Evolutionary conservation across 2,329 filamentous ascomycete species (phyloP), one percentile per base, ranked within the genome.

Genomic region (Sclerotiophoma versabilis): DNA sequence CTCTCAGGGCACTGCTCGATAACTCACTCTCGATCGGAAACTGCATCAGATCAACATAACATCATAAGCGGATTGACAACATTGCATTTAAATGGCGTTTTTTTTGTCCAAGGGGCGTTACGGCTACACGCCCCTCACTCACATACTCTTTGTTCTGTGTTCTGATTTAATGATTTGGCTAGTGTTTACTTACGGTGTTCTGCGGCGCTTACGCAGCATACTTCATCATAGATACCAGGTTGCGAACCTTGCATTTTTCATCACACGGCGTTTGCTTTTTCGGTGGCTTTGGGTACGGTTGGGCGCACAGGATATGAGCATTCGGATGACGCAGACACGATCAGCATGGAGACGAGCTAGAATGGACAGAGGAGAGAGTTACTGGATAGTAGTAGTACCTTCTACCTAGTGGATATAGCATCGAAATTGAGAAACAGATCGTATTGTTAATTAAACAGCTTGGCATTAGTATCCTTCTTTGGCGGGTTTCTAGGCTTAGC

Each of bases 61-160:
- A 63, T 54, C 47, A 52, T 27, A 54, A 58, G 42, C 33, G 41
- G 34, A 42, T 37, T 29, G 34, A 34, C 33, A 54, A 52, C 54
- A 63, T 59, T 63, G 64, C 67, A 70, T 69, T 54, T 58, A n/a
- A 25, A 51, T 37, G 67, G 64, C 57, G 63, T 69, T 70, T 41
- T 38, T 20, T 19, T 51, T 17, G 25, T 56, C 29, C 30, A n/a
- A 20, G 43, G 36, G 65, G 65, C 59, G 65, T 66, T 56, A 20
- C 19, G 48, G 55, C 32, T 37, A 36, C 41, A 45, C 33, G 33
- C 49, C 49, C 50, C 61, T 58, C 58, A 47, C 30, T 46, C 57
- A 49, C 42, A 39, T 48, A 46, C 9, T 45, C 25, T 50, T 38
- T 58, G 29, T 45, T 54, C 27, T 41, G 10, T 52, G 17, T 48